These are phyloP conservation scores for Teratosphaeria zuluensis DNA, from an alignment of 2,329 filamentous ascomycete species.

Conservation along the genomic window DNA sequence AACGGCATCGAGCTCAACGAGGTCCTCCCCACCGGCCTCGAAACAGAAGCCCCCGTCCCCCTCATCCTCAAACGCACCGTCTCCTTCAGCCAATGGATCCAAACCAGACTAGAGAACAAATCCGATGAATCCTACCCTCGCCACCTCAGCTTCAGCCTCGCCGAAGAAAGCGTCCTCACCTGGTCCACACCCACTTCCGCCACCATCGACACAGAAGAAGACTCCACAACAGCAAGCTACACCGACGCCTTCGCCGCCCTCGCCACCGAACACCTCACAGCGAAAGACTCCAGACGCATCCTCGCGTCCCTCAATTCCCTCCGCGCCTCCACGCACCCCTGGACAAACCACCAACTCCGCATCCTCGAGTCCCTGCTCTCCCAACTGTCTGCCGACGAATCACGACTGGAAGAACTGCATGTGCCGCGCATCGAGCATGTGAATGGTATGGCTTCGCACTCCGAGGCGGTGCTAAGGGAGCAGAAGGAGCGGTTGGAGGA, in stretches of 20 bases:
- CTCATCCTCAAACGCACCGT: slow-evolving; percentile 49
- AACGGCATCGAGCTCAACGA: slow-evolving; percentile 52
- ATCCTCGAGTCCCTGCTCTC: slow-evolving; percentile 44
- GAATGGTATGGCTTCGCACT: slow-evolving; percentile 55
- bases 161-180: slow-evolving; percentile 61
- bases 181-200: slow-evolving; percentile 44
- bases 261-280: slow-evolving; percentile 22
- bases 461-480: slow-evolving; percentile 58
- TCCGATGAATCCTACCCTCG: slow-evolving; percentile 56
- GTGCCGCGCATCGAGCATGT: slow-evolving; percentile 61
- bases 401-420: slow-evolving; percentile 58
- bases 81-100: slow-evolving; percentile 35
- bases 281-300: slow-evolving; percentile 49
- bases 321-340: slow-evolving; percentile 36
- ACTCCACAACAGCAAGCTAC: slow-evolving; percentile 3
- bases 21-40: slow-evolving; percentile 41
- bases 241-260: slow-evolving; percentile 13
- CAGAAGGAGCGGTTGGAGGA: slow-evolving; percentile 62
- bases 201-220: slow-evolving; percentile 6
- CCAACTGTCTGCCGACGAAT: slow-evolving; percentile 52
- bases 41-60: slow-evolving; percentile 36
- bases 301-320: slow-evolving; percentile 41
- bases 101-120: slow-evolving; percentile 6
- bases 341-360: slow-evolving; percentile 51
- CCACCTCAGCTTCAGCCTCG: slow-evolving; percentile 64